These are phyloP conservation scores for Danielia oregonensis DNA, from an alignment of 805 yeast species.

Conservation along the genomic window DNA sequence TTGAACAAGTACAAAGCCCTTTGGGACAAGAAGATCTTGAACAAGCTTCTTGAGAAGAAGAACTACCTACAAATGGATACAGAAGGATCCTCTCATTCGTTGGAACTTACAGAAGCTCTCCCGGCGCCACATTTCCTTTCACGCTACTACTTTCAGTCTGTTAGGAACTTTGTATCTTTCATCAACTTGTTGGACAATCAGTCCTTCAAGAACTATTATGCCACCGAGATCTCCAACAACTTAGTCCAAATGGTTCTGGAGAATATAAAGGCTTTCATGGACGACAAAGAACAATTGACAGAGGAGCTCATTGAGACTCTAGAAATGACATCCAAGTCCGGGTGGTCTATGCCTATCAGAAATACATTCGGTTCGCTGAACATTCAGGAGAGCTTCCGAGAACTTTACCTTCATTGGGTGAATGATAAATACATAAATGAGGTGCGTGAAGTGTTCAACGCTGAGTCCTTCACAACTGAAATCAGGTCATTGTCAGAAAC, in stretches of 20 bases:
- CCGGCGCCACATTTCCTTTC: conserved; percentile 1
- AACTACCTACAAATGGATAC: conserved; percentile 4
- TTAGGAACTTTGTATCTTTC: conserved; percentile 25
- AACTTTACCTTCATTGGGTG: conserved; percentile 29
- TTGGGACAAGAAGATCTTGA: conserved; percentile 14
- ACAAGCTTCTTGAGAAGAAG: conserved; percentile 8
- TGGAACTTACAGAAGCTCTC: neutral
- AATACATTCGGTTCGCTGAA: conserved; percentile 12
- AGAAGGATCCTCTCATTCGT: neutral
- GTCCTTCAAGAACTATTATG: conserved; percentile 22
- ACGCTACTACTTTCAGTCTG: conserved; percentile 19
- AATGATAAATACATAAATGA: conserved; percentile 29
- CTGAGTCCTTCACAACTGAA: neutral
- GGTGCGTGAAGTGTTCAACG: conserved; percentile 21
- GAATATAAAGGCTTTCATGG: conserved; percentile 22
- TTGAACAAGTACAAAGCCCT: conserved; percentile 3
- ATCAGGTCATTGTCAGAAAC: conserved; percentile 8
- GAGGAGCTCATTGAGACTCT: conserved; percentile 17
- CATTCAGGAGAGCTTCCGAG: conserved; percentile 22
- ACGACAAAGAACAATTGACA: conserved; percentile 14
- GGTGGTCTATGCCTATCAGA: conserved; percentile 25
- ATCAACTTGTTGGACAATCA: conserved; percentile 23
- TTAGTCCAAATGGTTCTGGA: conserved; percentile 28
- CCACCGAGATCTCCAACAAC: conserved; percentile 25
- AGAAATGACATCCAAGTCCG: conserved; percentile 16